phyloP scores from a whole-genome alignment of 1,139 yeast genomes.

The Pichiaceae sp. region DNA sequence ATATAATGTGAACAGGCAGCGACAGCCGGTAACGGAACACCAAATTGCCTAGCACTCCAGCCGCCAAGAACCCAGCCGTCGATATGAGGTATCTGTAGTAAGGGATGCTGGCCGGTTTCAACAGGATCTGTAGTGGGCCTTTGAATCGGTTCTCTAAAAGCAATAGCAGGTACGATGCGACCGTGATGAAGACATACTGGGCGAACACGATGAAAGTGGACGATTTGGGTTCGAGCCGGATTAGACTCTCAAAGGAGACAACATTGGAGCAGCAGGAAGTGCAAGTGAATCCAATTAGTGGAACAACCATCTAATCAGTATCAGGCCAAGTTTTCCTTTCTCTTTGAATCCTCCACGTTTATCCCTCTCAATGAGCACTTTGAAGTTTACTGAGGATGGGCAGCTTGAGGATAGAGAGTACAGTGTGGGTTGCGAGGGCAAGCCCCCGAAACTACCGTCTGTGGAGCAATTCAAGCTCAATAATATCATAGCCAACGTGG shows the following conservation, averaged over 20 bases:
- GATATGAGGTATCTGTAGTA: slow-evolving; percentile 37
- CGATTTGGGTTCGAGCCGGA: slow-evolving; percentile 28
- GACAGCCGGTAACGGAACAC: slow-evolving; percentile 53
- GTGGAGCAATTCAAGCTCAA: slow-evolving; percentile 33
- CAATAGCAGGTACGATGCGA: slow-evolving; percentile 16
- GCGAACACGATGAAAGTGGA: slow-evolving; percentile 51
- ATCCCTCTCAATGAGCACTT: neutral
- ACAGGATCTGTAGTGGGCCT: neutral
- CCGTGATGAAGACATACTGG: slow-evolving; percentile 50
- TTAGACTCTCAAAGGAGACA: slow-evolving; percentile 47
- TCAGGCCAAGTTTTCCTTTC: neutral
- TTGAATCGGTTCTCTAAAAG: slow-evolving; percentile 1
- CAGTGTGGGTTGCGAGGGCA: neutral
- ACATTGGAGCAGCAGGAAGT: slow-evolving; percentile 76
- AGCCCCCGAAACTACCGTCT: slow-evolving; percentile 10
- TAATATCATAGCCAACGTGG: slow-evolving; percentile 25
- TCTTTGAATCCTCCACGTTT: neutral
- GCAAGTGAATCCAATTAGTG: slow-evolving; percentile 35
- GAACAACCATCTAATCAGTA: neutral
- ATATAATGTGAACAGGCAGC: slow-evolving; percentile 60
- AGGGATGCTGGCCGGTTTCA: slow-evolving; percentile 36
- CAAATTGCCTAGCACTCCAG: slow-evolving; percentile 49
- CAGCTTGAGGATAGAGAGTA: neutral
- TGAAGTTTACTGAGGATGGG: neutral
- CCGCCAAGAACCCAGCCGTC: slow-evolving; percentile 42